phyloP scores from a whole-genome alignment of 306 rosid species.

The Lathyrus tuberosus region DNA sequence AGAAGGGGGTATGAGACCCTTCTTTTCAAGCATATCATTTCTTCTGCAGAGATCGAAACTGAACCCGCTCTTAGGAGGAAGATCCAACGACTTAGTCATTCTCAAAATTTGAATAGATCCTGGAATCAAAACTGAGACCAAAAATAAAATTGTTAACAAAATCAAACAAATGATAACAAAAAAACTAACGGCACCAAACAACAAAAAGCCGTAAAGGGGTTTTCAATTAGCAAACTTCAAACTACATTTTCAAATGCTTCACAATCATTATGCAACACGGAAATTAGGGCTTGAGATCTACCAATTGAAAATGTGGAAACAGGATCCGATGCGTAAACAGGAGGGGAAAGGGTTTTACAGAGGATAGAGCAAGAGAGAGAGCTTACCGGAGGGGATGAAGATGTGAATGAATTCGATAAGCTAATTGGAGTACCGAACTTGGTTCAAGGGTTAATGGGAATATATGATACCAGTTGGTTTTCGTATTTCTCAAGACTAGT shows the following conservation, averaged over 20 bases:
- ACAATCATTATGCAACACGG: neutral
- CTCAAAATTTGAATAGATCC: conserved; percentile 39
- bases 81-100: conserved; percentile 65
- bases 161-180: neutral
- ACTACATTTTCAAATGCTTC: neutral
- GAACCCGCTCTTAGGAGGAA: conserved; percentile 89
- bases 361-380: neutral
- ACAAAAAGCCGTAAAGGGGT: neutral
- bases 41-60: conserved; percentile 88
- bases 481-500: too few species aligned
- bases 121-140: conserved; percentile 17
- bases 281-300: neutral
- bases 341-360: too few species aligned
- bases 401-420: neutral
- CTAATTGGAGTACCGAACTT: neutral
- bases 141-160: neutral
- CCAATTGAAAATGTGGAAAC: too few species aligned
- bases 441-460: neutral
- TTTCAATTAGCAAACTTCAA: conserved; percentile 4
- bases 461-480: too few species aligned
- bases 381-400: neutral
- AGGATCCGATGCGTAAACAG: too few species aligned
- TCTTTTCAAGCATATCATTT: conserved; percentile 77
- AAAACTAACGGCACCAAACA: neutral
- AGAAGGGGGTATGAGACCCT: conserved; percentile 63